Evolutionary conservation across 2,329 filamentous ascomycete genomes (phyloP), one percentile per base, ranked within the genome.

Genomic region (Trichoderma guizhouense): DNA sequence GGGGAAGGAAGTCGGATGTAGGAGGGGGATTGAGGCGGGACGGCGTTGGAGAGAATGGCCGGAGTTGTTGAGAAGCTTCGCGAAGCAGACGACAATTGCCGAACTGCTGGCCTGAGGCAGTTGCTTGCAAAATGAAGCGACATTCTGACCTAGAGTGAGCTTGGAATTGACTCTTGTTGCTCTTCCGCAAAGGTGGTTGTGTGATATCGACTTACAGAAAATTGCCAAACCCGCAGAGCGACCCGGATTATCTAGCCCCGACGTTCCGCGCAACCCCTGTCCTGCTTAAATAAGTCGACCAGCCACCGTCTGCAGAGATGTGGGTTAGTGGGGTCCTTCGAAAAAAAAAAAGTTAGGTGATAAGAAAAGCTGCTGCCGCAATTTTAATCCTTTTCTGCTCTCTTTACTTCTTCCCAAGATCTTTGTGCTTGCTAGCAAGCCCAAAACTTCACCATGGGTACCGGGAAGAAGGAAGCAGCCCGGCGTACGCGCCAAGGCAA

Each of bases 401-500:
- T 61, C 66, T 71, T 64, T 43, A 70, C 76, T 71, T 72, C 58
- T 64, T 68, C 63, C 43, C 63, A 57, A 63, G 69, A 53, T 60
- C 60, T 60, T 65, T 67, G 70, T 73, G 63, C 63, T 73, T 69
- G 72, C 34, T 57, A 66, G 70, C 57, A 55, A 69, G 71, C 74
- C 74, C 72, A 77, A 72, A 47, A 60, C 73, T 74, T 78, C 76
- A 79, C 75, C 72, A 97, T 97, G 94, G 94, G 94, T 83, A 92
- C 91, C 78, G 91, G 90, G 78, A 98, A 98, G 88, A 98, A 98
- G 84, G 95, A 98, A 84, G 90, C 90, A 75, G 88, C 86, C 81
- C 91, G 95, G 84, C 92, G 92, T 81, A 88, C 88, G 85, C 92
- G 94, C 82, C 91, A 98, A 88, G 94, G 93, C 77, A 95, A 95